Percentiles rank a stretch among this genome's conserved stretches.
Evolutionary conservation across 192 early-diverging fungal genomes (phyloP).

Genomic region (Umbelopsis vinacea): DNA sequence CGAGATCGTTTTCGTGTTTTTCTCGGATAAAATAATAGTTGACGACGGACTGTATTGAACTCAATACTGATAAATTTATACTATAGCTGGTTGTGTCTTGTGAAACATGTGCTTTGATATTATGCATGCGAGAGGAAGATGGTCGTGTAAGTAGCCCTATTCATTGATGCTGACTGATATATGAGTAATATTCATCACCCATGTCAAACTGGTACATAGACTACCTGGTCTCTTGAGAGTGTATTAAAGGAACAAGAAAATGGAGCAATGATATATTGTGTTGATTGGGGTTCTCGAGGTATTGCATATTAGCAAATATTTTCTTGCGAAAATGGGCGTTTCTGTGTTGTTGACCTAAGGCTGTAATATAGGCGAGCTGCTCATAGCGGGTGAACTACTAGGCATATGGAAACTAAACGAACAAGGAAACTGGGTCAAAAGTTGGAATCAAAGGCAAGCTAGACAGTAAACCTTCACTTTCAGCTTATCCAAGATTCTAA

Average conservation of each 20-base stretch:
- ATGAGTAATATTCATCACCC: not conserved
- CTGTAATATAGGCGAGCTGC: constrained; percentile 15
- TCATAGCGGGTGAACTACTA: constrained; percentile 31
- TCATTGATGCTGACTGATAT: constrained; percentile 8
- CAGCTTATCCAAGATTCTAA: not conserved
- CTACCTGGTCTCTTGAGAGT: constrained; percentile 28
- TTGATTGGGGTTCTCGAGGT: constrained; percentile 33
- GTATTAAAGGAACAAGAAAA: not conserved
- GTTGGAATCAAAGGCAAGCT: constrained; percentile 48
- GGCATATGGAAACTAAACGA: constrained; percentile 10
- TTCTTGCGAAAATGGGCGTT: not conserved
- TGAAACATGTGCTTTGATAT: constrained; percentile 10
- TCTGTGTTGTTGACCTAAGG: not conserved
- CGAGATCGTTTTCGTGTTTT: not conserved
- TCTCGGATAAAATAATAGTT: not conserved
- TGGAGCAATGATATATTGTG: not conserved
- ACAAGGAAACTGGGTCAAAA: constrained; percentile 36
- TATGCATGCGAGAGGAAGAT: not conserved
- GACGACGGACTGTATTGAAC: not conserved
- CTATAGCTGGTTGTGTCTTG: constrained; percentile 6
- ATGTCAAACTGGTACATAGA: not conserved
- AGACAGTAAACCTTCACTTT: not conserved
- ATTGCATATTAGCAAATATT: constrained; percentile 19
- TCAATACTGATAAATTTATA: not conserved
- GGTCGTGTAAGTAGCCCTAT: constrained; percentile 12